These are phyloP conservation scores for Oligophagozyma castellii DNA, from an alignment of 1,139 yeast species.

Conservation along the genomic window DNA sequence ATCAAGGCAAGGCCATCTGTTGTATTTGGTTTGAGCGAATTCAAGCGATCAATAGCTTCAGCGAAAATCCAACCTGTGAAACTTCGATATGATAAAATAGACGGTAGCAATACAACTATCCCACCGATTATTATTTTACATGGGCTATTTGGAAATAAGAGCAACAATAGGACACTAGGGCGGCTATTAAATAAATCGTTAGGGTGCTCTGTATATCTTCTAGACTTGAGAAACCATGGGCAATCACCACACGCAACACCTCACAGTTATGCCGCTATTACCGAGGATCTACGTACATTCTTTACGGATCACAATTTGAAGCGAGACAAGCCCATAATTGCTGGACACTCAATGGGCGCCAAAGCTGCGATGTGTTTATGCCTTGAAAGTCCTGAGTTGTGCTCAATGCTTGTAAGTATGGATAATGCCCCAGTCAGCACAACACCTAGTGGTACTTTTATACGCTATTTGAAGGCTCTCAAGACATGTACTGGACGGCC, in stretches of 20 bases:
- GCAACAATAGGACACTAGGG: conserved; percentile 67
- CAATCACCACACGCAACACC: conserved; percentile 60
- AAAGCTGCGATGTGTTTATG: conserved; percentile 85
- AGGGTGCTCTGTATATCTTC: conserved; percentile 43
- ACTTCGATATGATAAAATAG: conserved; percentile 31
- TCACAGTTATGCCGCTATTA: conserved; percentile 69
- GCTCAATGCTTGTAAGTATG: conserved; percentile 56
- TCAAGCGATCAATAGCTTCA: too few relatives aligned
- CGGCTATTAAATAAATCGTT: conserved; percentile 29
- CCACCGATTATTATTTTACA: conserved; percentile 67
- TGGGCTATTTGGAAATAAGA: conserved; percentile 77
- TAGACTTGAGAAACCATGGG: conserved; percentile 87
- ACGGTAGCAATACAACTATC: conserved; percentile 13
- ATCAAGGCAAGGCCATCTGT: too few relatives aligned
- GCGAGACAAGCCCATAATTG: conserved; percentile 38
- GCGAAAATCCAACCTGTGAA: conserved; percentile 30
- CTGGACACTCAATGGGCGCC: conserved; percentile 98
- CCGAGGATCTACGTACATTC: conserved; percentile 73
- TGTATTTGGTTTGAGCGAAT: too few relatives aligned
- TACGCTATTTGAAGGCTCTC: conserved; percentile 53
- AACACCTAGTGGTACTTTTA: conserved; percentile 44
- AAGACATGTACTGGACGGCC: conserved; percentile 37
- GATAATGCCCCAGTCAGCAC: conserved; percentile 82
- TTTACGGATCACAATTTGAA: conserved; percentile 33
- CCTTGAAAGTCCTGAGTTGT: conserved; percentile 51